Percentiles rank a stretch among this genome's conserved stretches.
Evolutionary conservation across 352 stramenopile genomes (phyloP).

Genomic region (Phytophthora tubulina): DNA sequence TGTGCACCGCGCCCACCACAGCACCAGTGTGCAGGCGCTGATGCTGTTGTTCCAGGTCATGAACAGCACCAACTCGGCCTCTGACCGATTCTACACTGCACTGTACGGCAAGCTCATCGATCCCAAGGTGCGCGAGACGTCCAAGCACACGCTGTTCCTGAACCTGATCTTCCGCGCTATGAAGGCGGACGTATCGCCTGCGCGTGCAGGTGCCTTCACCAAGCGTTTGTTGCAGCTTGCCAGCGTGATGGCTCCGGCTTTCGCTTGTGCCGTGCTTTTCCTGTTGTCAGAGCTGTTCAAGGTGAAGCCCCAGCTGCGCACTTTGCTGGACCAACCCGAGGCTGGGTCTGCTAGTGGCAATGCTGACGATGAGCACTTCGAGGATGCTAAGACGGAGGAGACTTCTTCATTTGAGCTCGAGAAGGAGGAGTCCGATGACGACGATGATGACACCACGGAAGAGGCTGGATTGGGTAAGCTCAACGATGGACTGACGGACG

Average conservation of each 20-base stretch:
- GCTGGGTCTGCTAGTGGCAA: slow-evolving; percentile 15
- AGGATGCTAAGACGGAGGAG: slow-evolving; percentile 53
- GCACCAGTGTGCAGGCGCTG: slow-evolving; percentile 97
- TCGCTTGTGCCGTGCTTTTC: slow-evolving; percentile 95
- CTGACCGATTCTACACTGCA: slow-evolving; percentile 97
- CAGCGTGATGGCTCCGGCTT: slow-evolving; percentile 83
- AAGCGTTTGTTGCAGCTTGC: slow-evolving; percentile 94
- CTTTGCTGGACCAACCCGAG: slow-evolving; percentile 77
- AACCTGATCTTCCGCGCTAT: slow-evolving; percentile 99
- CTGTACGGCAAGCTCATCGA: slow-evolving; percentile 97
- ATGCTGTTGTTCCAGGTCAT: slow-evolving; percentile 96
- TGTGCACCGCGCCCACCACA: slow-evolving; percentile 88
- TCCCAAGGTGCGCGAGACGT: slow-evolving; percentile 90
- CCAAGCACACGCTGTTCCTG: slow-evolving; percentile 97
- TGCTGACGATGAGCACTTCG: slow-evolving; percentile 68
- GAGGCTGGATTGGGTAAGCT: slow-evolving; percentile 35
- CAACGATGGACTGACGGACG: slow-evolving; percentile 60
- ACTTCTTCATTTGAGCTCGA: slow-evolving; percentile 49
- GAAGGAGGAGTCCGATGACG: slow-evolving; percentile 51
- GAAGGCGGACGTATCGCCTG: slow-evolving; percentile 92
- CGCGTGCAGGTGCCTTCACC: slow-evolving; percentile 91
- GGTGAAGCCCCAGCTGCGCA: slow-evolving; percentile 79
- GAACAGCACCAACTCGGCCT: slow-evolving; percentile 87
- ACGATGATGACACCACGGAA: slow-evolving; percentile 46
- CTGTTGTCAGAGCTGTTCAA: slow-evolving; percentile 96